Percentiles rank a stretch among this genome's conserved stretches.
These are phyloP conservation scores for Dothideomycetes sp. DNA, from an alignment of 2,329 filamentous ascomycete species.

Conservation along the genomic window DNA sequence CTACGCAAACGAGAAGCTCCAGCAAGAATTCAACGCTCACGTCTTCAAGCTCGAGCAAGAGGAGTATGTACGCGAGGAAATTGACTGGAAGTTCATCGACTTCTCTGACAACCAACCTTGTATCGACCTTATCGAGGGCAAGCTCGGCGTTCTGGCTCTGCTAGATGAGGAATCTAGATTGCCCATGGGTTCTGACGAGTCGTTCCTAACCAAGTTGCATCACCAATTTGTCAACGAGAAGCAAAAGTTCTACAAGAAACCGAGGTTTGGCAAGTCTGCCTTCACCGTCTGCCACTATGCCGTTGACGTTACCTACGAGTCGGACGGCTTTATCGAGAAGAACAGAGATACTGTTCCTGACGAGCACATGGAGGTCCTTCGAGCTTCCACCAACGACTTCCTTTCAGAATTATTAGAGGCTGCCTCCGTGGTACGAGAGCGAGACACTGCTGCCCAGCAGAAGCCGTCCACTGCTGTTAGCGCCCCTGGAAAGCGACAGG, in stretches of 20 bases:
- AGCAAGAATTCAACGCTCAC: conserved; percentile 98
- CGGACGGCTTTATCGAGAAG: conserved; percentile 98
- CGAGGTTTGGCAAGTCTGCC: conserved; percentile 88
- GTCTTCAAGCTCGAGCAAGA: conserved; percentile 99
- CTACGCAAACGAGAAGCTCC: conserved; percentile 97
- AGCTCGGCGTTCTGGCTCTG: conserved; percentile 82
- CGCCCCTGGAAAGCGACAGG: conserved; percentile 69
- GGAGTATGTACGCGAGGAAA: conserved; percentile 90
- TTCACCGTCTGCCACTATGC: conserved; percentile 99
- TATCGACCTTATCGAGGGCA: conserved; percentile 96
- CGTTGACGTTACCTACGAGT: conserved; percentile 95
- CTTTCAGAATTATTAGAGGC: conserved; percentile 74
- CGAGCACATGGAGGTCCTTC: conserved; percentile 91
- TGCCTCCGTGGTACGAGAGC: conserved; percentile 77
- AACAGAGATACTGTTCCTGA: conserved; percentile 97
- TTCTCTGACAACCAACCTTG: conserved; percentile 99
- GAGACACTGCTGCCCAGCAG: conserved; percentile 53
- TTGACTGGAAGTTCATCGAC: conserved; percentile 99
- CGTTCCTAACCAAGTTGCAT: conserved; percentile 92
- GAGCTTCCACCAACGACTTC: conserved; percentile 74
- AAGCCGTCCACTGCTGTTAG: conserved; percentile 56
- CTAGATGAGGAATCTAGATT: conserved; percentile 93
- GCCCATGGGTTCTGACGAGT: conserved; percentile 94
- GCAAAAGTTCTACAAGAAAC: conserved; percentile 97
- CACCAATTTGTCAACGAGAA: conserved; percentile 86